Conservation (phyloP, 2,329 filamentous ascomycete genomes). For the Fusarium cicatricum region DNA sequence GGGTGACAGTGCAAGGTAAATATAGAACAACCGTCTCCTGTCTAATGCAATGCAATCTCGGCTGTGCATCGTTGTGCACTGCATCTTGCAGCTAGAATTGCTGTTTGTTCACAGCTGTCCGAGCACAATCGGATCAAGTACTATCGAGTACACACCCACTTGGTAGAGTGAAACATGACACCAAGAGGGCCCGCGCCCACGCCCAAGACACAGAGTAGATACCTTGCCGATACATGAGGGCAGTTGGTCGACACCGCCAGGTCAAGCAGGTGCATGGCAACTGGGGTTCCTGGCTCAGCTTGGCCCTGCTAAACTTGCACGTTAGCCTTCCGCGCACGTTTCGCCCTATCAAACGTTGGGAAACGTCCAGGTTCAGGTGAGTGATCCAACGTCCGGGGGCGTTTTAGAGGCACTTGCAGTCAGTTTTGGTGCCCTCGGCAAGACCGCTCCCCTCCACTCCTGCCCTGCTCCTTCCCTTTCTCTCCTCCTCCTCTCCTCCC, state of each 20-base stretch:
- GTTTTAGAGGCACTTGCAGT: background rate
- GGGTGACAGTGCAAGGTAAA: slow-evolving; percentile 2
- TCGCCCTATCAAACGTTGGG: slow-evolving; percentile 32
- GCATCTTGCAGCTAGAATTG: background rate
- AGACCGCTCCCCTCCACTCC: slow-evolving; percentile 9
- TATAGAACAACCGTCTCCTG: slow-evolving; percentile 20
- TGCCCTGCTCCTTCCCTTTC: slow-evolving; percentile 18
- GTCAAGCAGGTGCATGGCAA: slow-evolving; percentile 14
- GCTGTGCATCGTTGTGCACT: slow-evolving; percentile 7
- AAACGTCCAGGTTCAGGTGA: slow-evolving; percentile 8
- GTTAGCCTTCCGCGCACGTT: slow-evolving; percentile 20
- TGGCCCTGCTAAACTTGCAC: no score
- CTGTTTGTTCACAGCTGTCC: background rate
- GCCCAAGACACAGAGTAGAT: background rate
- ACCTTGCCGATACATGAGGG: slow-evolving; percentile 17
- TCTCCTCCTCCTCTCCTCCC: slow-evolving; percentile 23
- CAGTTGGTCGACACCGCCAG: slow-evolving; percentile 15
- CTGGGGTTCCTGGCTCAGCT: slow-evolving; percentile 13
- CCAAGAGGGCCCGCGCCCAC: background rate
- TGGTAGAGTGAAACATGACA: slow-evolving; percentile 19
- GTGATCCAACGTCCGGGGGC: slow-evolving; percentile 23
- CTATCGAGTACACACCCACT: slow-evolving; percentile 7
- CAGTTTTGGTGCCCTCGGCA: slow-evolving; percentile 7
- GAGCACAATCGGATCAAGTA: slow-evolving; percentile 8
- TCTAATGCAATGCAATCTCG: background rate